A percentile compares a stretch with the other conserved stretches of the same genome.
Evolutionary conservation across 805 yeast species (phyloP).

Genomic region (Yarrowia deformans): DNA sequence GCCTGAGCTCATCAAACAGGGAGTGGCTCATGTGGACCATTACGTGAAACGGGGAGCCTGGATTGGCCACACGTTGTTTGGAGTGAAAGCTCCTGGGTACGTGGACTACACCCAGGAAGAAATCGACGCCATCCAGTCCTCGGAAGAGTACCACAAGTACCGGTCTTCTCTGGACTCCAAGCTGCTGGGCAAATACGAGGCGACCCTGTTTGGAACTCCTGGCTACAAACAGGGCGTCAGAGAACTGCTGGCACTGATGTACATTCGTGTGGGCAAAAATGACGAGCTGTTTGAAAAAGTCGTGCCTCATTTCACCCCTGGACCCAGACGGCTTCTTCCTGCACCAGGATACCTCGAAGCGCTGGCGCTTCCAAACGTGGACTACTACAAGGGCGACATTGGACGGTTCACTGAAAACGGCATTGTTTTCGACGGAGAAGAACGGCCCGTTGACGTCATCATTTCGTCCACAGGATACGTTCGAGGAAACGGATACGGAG

Average conservation of each 20-base stretch:
- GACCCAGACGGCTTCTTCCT: conserved; percentile 42
- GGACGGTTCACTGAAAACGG: conserved; percentile 42
- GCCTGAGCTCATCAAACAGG: conserved; percentile 43
- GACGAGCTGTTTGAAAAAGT: conserved; percentile 41
- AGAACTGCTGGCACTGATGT: conserved; percentile 37
- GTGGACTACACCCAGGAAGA: conserved; percentile 42
- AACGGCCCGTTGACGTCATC: conserved; percentile 33
- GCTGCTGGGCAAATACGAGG: conserved; percentile 28
- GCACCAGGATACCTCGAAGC: conserved; percentile 42
- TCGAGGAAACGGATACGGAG: conserved; percentile 25
- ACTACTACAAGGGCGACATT: conserved; percentile 40
- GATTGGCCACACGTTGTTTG: conserved; percentile 40
- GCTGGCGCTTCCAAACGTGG: conserved; percentile 41
- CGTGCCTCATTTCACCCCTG: conserved; percentile 42
- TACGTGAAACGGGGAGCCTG: conserved; percentile 20
- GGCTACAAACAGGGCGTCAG: conserved; percentile 28
- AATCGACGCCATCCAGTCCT: conserved; percentile 41
- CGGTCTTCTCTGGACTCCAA: conserved; percentile 44
- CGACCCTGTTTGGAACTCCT: conserved; percentile 29
- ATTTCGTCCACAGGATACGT: conserved; percentile 39
- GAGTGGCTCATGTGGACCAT: conserved; percentile 41
- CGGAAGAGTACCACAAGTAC: conserved; percentile 42
- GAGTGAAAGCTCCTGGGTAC: conserved; percentile 42
- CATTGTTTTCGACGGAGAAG: conserved; percentile 40
- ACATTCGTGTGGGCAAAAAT: conserved; percentile 40